Base-by-base conservation (phyloP, 345 rosid species). In the Diplotaxis tenuifolia region DNA sequence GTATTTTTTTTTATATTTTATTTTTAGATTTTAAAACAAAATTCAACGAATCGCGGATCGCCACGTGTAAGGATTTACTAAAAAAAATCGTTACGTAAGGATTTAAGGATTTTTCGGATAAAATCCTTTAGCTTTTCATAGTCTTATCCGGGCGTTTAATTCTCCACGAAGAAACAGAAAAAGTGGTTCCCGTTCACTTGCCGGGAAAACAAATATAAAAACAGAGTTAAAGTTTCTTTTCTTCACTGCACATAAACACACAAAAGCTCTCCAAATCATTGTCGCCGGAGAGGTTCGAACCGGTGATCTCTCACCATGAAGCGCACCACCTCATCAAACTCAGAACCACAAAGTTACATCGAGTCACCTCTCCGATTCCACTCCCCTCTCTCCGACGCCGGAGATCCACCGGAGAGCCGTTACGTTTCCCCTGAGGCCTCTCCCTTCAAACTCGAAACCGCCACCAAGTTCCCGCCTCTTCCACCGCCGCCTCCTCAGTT, bases 341-440 rank as follows among this genome's bases (percentile, higher is more conserved):
- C 94, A 25, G 93, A 87, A 20, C 57, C 82, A 0, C 70, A 62
- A 47, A 60, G 73, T 29, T 79, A 74, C 64, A 56, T 52, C 7
- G 93, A 88, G 20, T 90, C 95, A 1, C 95, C 95, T 12, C 93
- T 87, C 70, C 81, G 87, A 3, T 79, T 71, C 82, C 82, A 84
- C 55, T 87, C 97, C 14, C 97, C 96, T 1, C 78, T 82, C 36
- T 89, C 90, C 75, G 94, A 94, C 70, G 87, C 78, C 12, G 87
- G 84, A 15, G 92, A 86, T 62, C 84, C 83, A 27, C 80, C 79
- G 25, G 87, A 73, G 60, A 71, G 83, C 75, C 84, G 85, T 20
- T 94, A 79, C 66, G 76, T 80, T 42, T 91, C 98, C 3, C 96
- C 98, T 0, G 71, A 47, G 2, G 77, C 80, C 34, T 88, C 86